Percentiles rank a stretch among this genome's conserved stretches.
Conservation (phyloP, 1,284 basidiomycete species). For the Ceratobasidium sp. region DNA sequence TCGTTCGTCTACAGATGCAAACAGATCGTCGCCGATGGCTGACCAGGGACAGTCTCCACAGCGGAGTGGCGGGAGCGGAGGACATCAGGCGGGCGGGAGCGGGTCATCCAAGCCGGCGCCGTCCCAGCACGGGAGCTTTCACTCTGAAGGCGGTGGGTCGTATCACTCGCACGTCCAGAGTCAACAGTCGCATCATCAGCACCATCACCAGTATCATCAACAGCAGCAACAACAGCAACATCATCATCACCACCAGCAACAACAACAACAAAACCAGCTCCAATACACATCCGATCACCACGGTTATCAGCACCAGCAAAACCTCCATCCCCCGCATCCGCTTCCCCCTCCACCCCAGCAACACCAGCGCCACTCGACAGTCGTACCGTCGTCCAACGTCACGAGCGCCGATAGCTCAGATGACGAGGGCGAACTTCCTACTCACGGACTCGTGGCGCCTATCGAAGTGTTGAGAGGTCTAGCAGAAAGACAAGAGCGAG, state of each 20-base stretch:
- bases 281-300: constrained; percentile 31
- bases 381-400: constrained; percentile 60
- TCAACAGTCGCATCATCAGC: constrained; percentile 12
- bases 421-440: constrained; percentile 80
- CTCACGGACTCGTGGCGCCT: constrained; percentile 81
- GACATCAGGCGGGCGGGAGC: background rate
- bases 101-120: constrained; percentile 33
- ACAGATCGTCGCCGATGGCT: constrained; percentile 17
- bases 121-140: constrained; percentile 39
- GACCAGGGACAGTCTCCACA: constrained; percentile 31
- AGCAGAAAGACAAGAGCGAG: constrained; percentile 77
- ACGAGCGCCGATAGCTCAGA: constrained; percentile 83
- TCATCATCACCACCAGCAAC: constrained; percentile 15
- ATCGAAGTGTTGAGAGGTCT: constrained; percentile 84
- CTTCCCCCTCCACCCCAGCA: constrained; percentile 42
- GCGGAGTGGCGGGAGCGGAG: background rate
- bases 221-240: constrained; percentile 18
- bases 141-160: constrained; percentile 36
- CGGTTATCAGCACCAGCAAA: constrained; percentile 28
- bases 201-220: constrained; percentile 6
- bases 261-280: constrained; percentile 51
- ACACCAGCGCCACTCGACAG: constrained; percentile 28
- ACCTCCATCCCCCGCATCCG: constrained; percentile 47
- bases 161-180: constrained; percentile 31
- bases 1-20: constrained; percentile 17